These are phyloP conservation scores for Oryza glumipatula DNA, from an alignment of 176 grass and related monocot species.

Conservation along the genomic window DNA sequence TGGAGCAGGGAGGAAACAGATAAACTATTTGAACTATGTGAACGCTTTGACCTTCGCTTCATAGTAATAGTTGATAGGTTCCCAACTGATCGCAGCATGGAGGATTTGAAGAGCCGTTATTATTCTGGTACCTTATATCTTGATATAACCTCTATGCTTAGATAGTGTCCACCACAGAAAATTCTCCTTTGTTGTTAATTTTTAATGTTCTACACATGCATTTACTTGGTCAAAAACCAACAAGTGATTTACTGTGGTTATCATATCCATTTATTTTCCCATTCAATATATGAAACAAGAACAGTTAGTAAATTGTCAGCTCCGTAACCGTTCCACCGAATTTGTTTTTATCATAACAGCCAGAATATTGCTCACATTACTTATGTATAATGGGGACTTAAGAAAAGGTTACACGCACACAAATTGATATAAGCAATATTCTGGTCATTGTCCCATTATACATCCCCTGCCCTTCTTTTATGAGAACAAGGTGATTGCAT, in stretches of 20 bases:
- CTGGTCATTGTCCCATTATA: not conserved
- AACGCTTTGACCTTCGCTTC: constrained; percentile 94
- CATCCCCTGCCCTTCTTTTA: not conserved
- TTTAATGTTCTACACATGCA: constrained; percentile 19
- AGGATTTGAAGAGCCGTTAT: constrained; percentile 94
- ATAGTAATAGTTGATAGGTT: constrained; percentile 93
- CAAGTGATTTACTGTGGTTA: not conserved
- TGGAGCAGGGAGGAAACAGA: constrained; percentile 98
- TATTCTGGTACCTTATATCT: constrained; percentile 71
- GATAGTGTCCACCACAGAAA: constrained; percentile 17
- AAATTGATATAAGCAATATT: not conserved
- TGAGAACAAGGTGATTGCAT: constrained; percentile 1
- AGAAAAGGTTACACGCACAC: not conserved
- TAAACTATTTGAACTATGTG: constrained; percentile 82
- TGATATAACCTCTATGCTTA: constrained; percentile 52
- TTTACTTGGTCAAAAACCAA: constrained; percentile 14
- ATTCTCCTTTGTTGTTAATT: not conserved
- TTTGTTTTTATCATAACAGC: not conserved
- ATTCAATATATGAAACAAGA: constrained; percentile 25
- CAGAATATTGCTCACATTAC: not conserved
- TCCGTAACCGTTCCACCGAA: not conserved
- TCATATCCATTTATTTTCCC: not conserved
- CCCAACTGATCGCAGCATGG: constrained; percentile 66
- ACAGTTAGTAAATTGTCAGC: not conserved
- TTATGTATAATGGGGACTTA: not conserved